Base-by-base conservation (phyloP, 345 rosid genomes). In the Salix purpurea region DNA sequence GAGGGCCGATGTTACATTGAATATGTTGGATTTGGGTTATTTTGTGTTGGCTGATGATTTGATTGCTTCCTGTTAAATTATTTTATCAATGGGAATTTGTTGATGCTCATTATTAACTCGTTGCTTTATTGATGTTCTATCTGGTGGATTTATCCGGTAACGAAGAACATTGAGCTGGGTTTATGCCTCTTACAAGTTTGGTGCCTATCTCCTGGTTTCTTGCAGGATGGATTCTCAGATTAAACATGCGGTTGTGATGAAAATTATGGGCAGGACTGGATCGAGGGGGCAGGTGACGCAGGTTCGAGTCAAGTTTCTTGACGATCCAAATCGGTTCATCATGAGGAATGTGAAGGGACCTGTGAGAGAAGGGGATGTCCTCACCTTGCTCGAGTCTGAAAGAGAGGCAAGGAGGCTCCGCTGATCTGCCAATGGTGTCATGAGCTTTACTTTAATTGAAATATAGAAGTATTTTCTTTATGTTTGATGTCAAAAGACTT, bases 331-430 rank as follows among this genome's bases (percentile, higher is more conserved):
- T 81, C 86, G 94, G 0, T 89, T 80, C 80, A 90, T 94, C 81
- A 94, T 90, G 95, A 87, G 98, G 86, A 94, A 94, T 7, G 96
- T 90, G 34, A 90, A 92, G 87, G 97, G 97, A 80, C 94, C 97
- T 0, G 91, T 92, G 18, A 92, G 97, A 77, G 94, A 92, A 73
- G 97, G 94, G 1, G 97, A 92, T 73, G 81, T 92, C 66, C 93
- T 92, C 50, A 89, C 94, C n/a, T 84, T 92, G 32, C 90, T 92
- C 23, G 94, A 92, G 90, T 90, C 97, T 0, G 97, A 91, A 88
- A 84, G 97, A 68, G 97, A 91, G 85, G 97, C 97, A 15, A 88
- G 97, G 90, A 90, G 97, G 79, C 90, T 92, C 34, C 97, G 94
- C 61, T 79, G 74, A 73, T 73, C 26, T 58, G 40, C 28, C 36